These are phyloP conservation scores for Lasiodiplodia citricola DNA, from an alignment of 2,329 filamentous ascomycete species.

Conservation along the genomic window DNA sequence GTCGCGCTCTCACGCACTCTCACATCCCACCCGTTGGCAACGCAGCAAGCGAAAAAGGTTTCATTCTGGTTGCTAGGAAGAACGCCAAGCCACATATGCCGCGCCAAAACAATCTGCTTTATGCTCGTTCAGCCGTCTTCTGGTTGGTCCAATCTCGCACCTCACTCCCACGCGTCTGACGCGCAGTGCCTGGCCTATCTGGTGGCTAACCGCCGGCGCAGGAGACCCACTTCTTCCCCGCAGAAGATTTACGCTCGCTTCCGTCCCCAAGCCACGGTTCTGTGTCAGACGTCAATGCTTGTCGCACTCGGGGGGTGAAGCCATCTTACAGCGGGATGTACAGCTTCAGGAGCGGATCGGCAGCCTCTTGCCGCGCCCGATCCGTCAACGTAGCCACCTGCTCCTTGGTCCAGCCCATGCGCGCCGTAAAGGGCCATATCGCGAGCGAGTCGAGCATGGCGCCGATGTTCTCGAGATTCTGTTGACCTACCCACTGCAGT, in stretches of 20 bases:
- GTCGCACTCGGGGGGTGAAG: neutral
- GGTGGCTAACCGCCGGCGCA: slow-evolving; percentile 20
- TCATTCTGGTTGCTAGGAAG: slow-evolving; percentile 17
- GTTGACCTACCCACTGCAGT: slow-evolving; percentile 38
- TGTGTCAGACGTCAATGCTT: slow-evolving; percentile 9
- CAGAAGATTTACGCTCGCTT: slow-evolving; percentile 31
- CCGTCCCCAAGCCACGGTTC: slow-evolving; percentile 39
- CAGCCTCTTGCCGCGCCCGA: slow-evolving; percentile 38
- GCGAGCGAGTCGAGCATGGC: slow-evolving; percentile 45
- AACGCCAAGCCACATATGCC: slow-evolving; percentile 10
- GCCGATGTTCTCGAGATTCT: slow-evolving; percentile 37
- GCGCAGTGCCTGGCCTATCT: slow-evolving; percentile 8
- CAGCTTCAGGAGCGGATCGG: slow-evolving; percentile 38
- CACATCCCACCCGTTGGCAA: neutral
- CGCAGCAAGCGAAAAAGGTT: slow-evolving; percentile 3
- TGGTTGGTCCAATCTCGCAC: slow-evolving; percentile 11
- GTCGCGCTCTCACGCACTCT: neutral
- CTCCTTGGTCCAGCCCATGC: slow-evolving; percentile 39
- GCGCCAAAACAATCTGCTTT: slow-evolving; percentile 20
- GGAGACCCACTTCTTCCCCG: slow-evolving; percentile 24
- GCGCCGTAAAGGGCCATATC: slow-evolving; percentile 44
- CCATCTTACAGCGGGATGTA: slow-evolving; percentile 44
- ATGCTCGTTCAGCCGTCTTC: neutral
- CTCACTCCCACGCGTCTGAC: slow-evolving; percentile 9
- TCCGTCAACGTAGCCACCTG: slow-evolving; percentile 38